Percentiles rank a stretch among this genome's conserved stretches.
These are phyloP conservation scores for Trichomonascaceae sp. DNA, from an alignment of 1,139 yeast species.

Conservation along the genomic window DNA sequence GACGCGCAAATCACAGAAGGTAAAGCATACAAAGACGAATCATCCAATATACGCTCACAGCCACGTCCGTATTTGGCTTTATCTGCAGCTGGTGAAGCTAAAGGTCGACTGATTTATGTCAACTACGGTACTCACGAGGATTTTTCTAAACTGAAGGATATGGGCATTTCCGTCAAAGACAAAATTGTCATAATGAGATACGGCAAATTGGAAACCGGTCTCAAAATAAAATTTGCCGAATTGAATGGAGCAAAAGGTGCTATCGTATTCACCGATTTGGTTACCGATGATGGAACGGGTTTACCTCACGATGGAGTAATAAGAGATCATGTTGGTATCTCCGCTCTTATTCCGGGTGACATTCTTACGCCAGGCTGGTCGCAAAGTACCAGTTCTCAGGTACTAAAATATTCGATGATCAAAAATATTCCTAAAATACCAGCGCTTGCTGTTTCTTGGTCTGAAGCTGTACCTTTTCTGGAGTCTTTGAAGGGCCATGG, in stretches of 20 bases:
- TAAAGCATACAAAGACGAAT: conserved; percentile 20
- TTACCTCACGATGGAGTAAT: conserved; percentile 46
- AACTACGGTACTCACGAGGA: conserved; percentile 63
- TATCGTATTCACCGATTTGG: conserved; percentile 45
- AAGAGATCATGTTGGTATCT: conserved; percentile 58
- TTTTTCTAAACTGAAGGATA: conserved; percentile 39
- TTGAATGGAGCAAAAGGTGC: conserved; percentile 49
- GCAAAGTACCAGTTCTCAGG: conserved; percentile 33
- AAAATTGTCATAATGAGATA: conserved; percentile 58
- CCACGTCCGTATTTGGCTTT: conserved; percentile 60
- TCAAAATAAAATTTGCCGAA: conserved; percentile 49
- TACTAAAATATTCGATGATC: conserved; percentile 43
- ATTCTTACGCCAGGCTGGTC: conserved; percentile 76
- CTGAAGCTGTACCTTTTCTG: conserved; percentile 54
- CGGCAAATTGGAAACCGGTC: conserved; percentile 48
- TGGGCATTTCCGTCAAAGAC: conserved; percentile 34
- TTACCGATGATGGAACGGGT: conserved; percentile 28
- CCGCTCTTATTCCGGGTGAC: conserved; percentile 71
- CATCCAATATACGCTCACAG: conserved; percentile 23
- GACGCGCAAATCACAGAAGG: conserved; percentile 31
- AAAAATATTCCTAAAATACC: conserved; percentile 64
- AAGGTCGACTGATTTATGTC: conserved; percentile 48
- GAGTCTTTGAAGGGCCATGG: conserved; percentile 46
- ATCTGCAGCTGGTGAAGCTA: conserved; percentile 52
- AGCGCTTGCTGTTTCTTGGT: conserved; percentile 66